These are phyloP conservation scores for Blastocystis hominis DNA, from an alignment of 352 stramenopile genomes.

Conservation along the genomic window DNA sequence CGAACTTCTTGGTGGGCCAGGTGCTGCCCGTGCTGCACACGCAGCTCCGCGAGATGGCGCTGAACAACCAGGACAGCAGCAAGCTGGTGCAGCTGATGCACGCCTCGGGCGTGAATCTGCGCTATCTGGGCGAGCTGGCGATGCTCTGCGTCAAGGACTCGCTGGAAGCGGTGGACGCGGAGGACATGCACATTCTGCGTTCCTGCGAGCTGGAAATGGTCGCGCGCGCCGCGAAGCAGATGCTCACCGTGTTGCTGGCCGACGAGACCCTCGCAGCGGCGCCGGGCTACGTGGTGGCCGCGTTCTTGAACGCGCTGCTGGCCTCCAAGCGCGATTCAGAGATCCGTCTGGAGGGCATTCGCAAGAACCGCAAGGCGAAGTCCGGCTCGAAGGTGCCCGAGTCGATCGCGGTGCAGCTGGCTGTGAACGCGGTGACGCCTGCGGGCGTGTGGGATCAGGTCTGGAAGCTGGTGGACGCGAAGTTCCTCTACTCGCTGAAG, in stretches of 20 bases:
- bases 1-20: conserved; percentile 46
- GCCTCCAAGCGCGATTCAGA: background rate
- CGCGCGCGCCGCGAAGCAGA: conserved; percentile 42
- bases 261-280: background rate
- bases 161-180: background rate
- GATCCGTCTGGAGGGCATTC: conserved; percentile 11
- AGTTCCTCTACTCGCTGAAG: conserved; percentile 25
- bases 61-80: conserved; percentile 47
- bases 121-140: conserved; percentile 35
- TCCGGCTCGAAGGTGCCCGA: background rate
- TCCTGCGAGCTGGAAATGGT: conserved; percentile 50
- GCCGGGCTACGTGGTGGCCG: conserved; percentile 23
- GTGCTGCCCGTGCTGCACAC: background rate
- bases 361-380: conserved; percentile 2
- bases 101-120: conserved; percentile 36
- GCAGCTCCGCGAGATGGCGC: background rate
- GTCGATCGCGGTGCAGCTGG: background rate
- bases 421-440: background rate
- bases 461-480: background rate
- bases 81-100: conserved; percentile 50
- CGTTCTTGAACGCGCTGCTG: conserved; percentile 48
- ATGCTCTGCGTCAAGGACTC: background rate
- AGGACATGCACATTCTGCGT: conserved; percentile 35
- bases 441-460: conserved; percentile 33
- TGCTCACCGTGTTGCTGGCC: conserved; percentile 7